A percentile compares a stretch with the other conserved stretches of the same genome.
Evolutionary conservation across 805 yeast species (phyloP).

Genomic region (Candida patagonica): DNA sequence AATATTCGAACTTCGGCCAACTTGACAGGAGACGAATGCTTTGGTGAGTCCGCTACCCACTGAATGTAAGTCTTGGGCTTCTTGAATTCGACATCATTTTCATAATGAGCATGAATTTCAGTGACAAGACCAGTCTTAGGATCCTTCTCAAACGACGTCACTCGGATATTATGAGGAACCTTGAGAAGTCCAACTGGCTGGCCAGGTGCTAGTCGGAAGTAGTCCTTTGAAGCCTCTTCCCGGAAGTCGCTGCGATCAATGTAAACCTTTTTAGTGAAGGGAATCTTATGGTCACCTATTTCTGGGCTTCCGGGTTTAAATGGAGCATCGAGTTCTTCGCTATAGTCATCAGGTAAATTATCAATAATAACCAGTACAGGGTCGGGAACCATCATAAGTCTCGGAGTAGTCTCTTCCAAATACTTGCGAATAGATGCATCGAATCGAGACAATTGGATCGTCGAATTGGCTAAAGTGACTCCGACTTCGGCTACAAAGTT

Average conservation of each 20-base stretch:
- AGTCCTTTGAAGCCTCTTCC: conserved; percentile 54
- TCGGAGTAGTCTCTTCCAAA: conserved; percentile 84
- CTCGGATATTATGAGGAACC: conserved; percentile 76
- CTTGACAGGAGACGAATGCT: conserved; percentile 52
- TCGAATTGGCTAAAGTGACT: conserved; percentile 88
- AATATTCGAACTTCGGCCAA: conserved; percentile 76
- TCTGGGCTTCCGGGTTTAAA: conserved; percentile 78
- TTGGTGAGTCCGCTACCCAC: conserved; percentile 76
- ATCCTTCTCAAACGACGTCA: conserved; percentile 57
- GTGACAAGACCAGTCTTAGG: conserved; percentile 49
- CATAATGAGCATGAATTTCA: conserved; percentile 71
- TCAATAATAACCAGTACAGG: conserved; percentile 80
- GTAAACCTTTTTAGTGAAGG: conserved; percentile 67
- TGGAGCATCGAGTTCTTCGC: conserved; percentile 66
- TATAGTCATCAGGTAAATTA: conserved; percentile 66
- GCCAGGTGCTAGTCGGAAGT: conserved; percentile 87
- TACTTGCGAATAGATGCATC: conserved; percentile 82
- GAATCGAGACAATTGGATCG: conserved; percentile 82
- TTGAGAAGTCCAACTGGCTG: conserved; percentile 92
- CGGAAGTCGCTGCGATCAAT: conserved; percentile 87
- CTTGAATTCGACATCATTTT: conserved; percentile 47
- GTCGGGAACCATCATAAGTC: conserved; percentile 85
- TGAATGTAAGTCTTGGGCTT: conserved; percentile 96
- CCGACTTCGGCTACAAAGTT: conserved; percentile 91
- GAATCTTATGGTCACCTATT: conserved; percentile 67